phyloP scores from a whole-genome alignment of 441 rosid species.

The Kokia cookei region DNA sequence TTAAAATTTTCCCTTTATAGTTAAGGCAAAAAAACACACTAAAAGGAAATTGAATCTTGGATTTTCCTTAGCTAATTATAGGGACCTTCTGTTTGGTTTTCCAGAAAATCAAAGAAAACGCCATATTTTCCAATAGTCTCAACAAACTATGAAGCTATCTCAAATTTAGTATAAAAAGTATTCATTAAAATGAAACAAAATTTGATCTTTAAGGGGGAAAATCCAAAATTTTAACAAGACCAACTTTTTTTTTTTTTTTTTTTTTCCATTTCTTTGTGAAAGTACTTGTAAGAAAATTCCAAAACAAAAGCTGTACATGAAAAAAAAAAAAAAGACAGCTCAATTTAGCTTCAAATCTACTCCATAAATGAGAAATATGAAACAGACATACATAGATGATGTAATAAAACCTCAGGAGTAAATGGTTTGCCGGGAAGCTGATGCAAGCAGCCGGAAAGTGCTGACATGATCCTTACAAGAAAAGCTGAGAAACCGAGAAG shows the following conservation, averaged over 20 bases:
- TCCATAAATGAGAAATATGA: neutral
- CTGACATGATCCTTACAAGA: constrained; percentile 9
- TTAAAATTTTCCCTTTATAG: neutral
- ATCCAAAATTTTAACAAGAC: neutral
- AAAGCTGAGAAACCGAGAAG: constrained; percentile 23
- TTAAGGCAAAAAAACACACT: neutral
- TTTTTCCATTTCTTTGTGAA: neutral
- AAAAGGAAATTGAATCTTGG: neutral
- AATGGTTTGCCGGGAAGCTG: constrained; percentile 2
- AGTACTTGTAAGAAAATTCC: neutral
- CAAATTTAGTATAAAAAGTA: neutral
- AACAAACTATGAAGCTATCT: neutral
- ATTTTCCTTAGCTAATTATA: neutral
- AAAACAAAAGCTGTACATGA: neutral
- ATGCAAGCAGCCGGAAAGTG: constrained; percentile 20
- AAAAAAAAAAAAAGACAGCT: neutral
- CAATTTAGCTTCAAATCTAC: neutral
- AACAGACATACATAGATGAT: neutral
- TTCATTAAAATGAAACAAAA: neutral
- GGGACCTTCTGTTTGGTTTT: constrained; percentile 4
- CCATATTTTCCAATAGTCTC: neutral
- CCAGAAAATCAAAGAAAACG: constrained; percentile 6
- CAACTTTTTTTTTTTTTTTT: too few species aligned
- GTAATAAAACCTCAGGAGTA: constrained; percentile 16
- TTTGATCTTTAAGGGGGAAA: neutral